phyloP scores from a whole-genome alignment of 257 asterid genomes.

The Solanum peruvianum region DNA sequence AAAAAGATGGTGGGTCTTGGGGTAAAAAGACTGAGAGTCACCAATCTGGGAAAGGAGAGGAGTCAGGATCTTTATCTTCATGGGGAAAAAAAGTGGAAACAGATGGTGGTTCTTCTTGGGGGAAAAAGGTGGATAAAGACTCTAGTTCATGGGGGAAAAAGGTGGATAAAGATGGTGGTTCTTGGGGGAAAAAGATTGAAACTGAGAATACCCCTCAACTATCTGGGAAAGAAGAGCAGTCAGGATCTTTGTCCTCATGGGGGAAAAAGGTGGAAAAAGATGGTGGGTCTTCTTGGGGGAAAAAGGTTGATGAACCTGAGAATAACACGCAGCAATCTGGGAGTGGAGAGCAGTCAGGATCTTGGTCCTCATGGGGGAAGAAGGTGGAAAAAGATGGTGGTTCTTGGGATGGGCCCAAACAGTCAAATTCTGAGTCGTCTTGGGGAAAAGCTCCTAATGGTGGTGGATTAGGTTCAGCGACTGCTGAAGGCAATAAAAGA shows the following conservation, averaged over 20 bases:
- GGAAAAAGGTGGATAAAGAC: not conserved
- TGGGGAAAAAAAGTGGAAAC: conserved; percentile 12
- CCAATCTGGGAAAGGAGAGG: not conserved
- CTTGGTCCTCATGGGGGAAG: not conserved
- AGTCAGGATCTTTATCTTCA: conserved; percentile 3
- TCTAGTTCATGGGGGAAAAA: conserved; percentile 9
- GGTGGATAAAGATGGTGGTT: not conserved
- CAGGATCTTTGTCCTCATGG: conserved; percentile 10
- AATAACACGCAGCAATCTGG: not conserved
- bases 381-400: not conserved
- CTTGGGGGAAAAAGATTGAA: conserved; percentile 7
- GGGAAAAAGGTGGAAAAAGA: conserved; percentile 9
- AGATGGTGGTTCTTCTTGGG: not conserved
- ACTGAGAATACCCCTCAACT: not conserved
- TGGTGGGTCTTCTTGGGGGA: not conserved
- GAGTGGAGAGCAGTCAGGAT: not conserved
- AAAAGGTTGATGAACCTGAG: conserved; percentile 1
- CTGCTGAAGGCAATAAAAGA: not conserved
- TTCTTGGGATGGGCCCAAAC: not conserved
- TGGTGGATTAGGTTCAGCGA: not conserved
- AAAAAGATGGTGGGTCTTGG: conserved; percentile 2
- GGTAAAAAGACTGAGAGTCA: conserved; percentile 3
- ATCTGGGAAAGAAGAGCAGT: not conserved
- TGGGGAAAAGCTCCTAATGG: conserved; percentile 7
- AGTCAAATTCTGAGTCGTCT: not conserved